Base-by-base conservation (phyloP, 225 moss, liverwort and hornwort genomes). In the Sphagnum contortum region DNA sequence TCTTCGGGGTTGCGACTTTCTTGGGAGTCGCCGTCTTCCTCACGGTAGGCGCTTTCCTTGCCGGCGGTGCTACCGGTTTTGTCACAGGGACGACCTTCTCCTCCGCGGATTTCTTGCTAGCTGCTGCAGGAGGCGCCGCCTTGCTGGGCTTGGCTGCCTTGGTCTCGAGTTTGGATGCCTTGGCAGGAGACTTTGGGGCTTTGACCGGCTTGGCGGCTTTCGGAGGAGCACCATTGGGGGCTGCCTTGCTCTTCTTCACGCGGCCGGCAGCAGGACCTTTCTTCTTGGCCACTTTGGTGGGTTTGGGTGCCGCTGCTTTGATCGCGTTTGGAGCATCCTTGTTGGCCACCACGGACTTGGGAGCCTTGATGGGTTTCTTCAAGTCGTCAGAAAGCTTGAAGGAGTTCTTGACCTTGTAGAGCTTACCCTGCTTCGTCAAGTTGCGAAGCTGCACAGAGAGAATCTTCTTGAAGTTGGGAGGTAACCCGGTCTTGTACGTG, bases 341-440 rank as follows among this genome's bases (percentile, higher is more conserved):
- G 2, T 81, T 64, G 0, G 49, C 60, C 2, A 64, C 53, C 47
- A 57, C 70, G 0, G 74, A 49, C 68, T 85, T 88, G 0, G 75
- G 63, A 7, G 50, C 70, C 73, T 89, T 92, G 0, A 73, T 75
- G 3, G 67, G 72, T 64, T 94, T 94, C 85, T 94, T 94, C 85
- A 94, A 68, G 71, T 94, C 94, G 9, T 94, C 91, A 0, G 94
- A 94, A 3, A 94, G 72, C 72, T 94, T 94, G 68, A 74, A 94
- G 0, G 94, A 94, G 68, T 94, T 94, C 69, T 94, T 94, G 71
- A 94, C 84, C 72, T 94, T 94, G 45, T 83, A 86, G 9, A 94
- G 64, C 80, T 94, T 94, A 3, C 79, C 94, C 0, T 67, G 72
- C 76, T 90, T 90, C 9, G 94, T 83, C 77, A 94, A 59, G 64